Evolutionary conservation across 345 rosid genomes (phyloP).

Genomic region (Hevea brasiliensis): DNA sequence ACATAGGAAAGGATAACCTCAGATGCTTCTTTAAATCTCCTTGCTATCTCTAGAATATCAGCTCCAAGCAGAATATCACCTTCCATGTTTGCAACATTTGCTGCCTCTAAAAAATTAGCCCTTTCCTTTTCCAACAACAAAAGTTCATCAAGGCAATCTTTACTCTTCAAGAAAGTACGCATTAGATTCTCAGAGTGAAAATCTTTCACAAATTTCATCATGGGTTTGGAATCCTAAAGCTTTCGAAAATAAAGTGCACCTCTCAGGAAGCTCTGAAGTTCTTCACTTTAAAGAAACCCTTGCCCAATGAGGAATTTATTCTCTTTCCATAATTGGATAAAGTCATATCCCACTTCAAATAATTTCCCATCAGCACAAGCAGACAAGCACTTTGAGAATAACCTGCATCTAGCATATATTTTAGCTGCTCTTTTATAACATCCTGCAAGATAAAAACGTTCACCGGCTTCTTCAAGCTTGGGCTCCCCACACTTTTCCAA

Average conservation of each 20-base stretch:
- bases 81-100: slow-evolving; percentile 30
- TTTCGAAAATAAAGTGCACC: slow-evolving; percentile 33
- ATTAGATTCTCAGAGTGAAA: slow-evolving; percentile 8
- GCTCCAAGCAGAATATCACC: slow-evolving; percentile 37
- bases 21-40: slow-evolving; percentile 31
- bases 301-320: slow-evolving; percentile 24
- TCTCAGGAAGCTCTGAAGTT: slow-evolving; percentile 13
- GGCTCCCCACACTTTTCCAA: slow-evolving; percentile 38
- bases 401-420: slow-evolving; percentile 34
- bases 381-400: slow-evolving; percentile 34
- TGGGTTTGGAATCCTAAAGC: background rate
- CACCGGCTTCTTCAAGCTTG: slow-evolving; percentile 41
- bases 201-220: slow-evolving; percentile 29
- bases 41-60: slow-evolving; percentile 38
- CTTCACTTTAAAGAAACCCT: slow-evolving; percentile 14
- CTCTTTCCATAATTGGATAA: slow-evolving; percentile 35
- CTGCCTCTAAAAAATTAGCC: slow-evolving; percentile 24
- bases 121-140: slow-evolving; percentile 23
- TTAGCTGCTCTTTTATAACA: slow-evolving; percentile 37
- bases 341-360: slow-evolving; percentile 38
- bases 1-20: slow-evolving; percentile 32
- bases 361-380: slow-evolving; percentile 40
- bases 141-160: slow-evolving; percentile 26
- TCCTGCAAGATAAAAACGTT: slow-evolving; percentile 41
- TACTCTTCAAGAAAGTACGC: slow-evolving; percentile 10